Evolutionary conservation across 305 asterid species (phyloP).

Genomic region (Petunia hybrid): DNA sequence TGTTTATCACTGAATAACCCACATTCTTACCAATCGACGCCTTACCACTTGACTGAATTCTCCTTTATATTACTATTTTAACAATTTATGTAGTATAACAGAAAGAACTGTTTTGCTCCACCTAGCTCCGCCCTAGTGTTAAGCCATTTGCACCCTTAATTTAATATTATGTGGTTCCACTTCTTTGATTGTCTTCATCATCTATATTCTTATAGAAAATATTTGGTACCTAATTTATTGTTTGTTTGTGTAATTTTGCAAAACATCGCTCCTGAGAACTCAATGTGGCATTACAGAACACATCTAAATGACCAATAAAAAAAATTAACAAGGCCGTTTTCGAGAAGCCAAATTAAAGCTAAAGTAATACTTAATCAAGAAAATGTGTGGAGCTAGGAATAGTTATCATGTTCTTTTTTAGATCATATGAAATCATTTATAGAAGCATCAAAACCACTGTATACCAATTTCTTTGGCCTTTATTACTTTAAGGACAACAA

Average conservation of each 20-base stretch:
- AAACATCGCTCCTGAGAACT: neutral
- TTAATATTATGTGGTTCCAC: neutral
- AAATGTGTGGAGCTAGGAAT: conserved; percentile 37
- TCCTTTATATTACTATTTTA: too few species aligned
- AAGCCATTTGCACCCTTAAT: neutral
- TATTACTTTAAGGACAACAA: conserved; percentile 52
- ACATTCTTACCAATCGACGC: too few species aligned
- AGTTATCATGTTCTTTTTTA: conserved; percentile 25
- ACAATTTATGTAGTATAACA: too few species aligned
- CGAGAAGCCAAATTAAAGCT: conserved; percentile 17
- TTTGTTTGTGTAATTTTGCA: conserved; percentile 3
- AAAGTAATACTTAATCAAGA: neutral
- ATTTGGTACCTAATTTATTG: conserved; percentile 11
- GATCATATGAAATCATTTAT: conserved; percentile 36
- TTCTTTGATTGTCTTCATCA: neutral
- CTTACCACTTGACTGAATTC: too few species aligned
- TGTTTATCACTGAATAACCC: too few species aligned
- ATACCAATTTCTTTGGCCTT: conserved; percentile 45
- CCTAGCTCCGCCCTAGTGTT: too few species aligned
- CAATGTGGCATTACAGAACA: neutral
- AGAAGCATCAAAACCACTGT: conserved; percentile 32
- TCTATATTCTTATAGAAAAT: neutral
- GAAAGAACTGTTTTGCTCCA: too few species aligned
- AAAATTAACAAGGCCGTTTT: neutral
- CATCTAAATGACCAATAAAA: neutral